phyloP scores from a whole-genome alignment of 306 rosid species.

The Styphnolobium japonicum region DNA sequence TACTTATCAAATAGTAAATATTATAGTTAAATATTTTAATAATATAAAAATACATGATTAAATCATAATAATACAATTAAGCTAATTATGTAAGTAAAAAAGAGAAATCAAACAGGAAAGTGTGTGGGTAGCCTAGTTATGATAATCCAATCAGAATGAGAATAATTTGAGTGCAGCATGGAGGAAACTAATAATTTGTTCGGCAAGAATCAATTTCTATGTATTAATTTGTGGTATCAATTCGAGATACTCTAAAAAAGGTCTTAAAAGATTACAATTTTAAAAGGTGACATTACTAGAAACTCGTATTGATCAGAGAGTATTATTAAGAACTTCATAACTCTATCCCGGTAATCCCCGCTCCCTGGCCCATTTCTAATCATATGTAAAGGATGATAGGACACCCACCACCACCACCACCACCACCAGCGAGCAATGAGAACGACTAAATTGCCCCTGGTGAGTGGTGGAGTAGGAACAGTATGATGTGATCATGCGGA shows the following conservation, averaged over 20 bases:
- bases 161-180: slow-evolving; percentile 2
- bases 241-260: no score
- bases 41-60: no score
- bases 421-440: background rate
- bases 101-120: background rate
- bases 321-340: no score
- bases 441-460: slow-evolving; percentile 28
- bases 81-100: background rate
- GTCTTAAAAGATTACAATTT: no score
- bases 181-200: no score
- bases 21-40: no score
- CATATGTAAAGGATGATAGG: slow-evolving; percentile 37
- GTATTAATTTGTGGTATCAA: no score
- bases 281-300: no score
- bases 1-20: no score
- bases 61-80: background rate
- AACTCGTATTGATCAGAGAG: no score
- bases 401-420: background rate
- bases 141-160: slow-evolving; percentile 40
- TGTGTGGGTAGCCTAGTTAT: slow-evolving; percentile 11
- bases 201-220: no score
- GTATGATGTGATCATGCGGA: slow-evolving; percentile 9
- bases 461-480: slow-evolving; percentile 29
- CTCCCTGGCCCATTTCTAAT: slow-evolving; percentile 31
- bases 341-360: no score